phyloP scores from a whole-genome alignment of 2,329 filamentous ascomycete species.

The Malbranchea zuffiana region DNA sequence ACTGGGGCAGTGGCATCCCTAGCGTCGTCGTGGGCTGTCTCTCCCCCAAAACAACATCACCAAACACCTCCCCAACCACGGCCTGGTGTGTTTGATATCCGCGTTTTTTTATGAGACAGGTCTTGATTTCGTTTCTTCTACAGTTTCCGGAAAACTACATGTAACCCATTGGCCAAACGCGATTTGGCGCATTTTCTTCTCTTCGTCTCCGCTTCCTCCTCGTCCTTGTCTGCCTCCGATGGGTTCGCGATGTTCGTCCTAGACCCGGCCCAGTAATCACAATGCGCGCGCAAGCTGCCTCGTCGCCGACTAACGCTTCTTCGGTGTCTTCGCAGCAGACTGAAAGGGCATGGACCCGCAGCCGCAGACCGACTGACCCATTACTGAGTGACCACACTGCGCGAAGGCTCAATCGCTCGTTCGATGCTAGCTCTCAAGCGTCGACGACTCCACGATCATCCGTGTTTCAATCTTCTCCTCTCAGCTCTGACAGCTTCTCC shows the following conservation, averaged over 20 bases:
- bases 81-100: conserved; percentile 2
- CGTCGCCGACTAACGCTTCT: conserved; percentile 3
- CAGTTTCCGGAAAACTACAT: no score
- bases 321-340: background rate
- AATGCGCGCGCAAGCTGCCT: conserved; percentile 8
- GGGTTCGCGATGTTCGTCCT: background rate
- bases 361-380: conserved; percentile 12
- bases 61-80: no score
- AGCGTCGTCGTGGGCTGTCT: background rate
- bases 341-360: conserved; percentile 11
- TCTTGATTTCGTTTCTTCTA: no score
- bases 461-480: no score
- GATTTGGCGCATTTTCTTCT: background rate
- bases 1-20: background rate
- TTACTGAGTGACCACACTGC: conserved; percentile 8
- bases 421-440: no score
- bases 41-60: background rate
- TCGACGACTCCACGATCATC: no score
- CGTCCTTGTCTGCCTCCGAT: background rate
- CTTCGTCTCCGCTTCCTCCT: background rate
- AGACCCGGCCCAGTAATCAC: conserved; percentile 1
- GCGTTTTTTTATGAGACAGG: no score
- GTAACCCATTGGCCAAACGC: background rate
- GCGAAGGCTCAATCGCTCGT: no score
- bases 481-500: conserved; percentile 19